These are phyloP conservation scores for Persicaria tinctoria DNA, from an alignment of 148 eudicot genomes.

Conservation along the genomic window DNA sequence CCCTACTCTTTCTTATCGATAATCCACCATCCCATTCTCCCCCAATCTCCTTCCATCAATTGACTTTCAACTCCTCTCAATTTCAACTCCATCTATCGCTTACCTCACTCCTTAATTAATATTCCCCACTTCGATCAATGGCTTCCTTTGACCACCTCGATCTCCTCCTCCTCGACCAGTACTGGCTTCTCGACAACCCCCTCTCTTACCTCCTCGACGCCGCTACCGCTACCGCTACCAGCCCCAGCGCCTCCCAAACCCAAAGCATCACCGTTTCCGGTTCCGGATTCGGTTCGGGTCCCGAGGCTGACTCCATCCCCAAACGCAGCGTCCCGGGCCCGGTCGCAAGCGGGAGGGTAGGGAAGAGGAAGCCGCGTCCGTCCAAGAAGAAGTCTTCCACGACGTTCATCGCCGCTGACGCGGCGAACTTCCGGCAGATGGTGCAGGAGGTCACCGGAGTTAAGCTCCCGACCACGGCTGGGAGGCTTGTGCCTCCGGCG, in stretches of 20 bases:
- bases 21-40: no score
- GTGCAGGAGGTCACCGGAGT: conserved; percentile 21
- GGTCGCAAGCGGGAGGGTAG: not conserved
- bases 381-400: conserved; percentile 9
- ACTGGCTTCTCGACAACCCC: not conserved
- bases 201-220: not conserved
- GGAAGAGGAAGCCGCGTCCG: not conserved
- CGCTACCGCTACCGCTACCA: not conserved
- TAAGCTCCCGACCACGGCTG: not conserved
- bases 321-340: not conserved
- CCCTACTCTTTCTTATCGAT: no score
- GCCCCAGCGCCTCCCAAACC: not conserved
- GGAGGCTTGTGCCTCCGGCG: not conserved
- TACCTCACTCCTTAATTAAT: not conserved
- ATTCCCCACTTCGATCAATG: not conserved
- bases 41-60: no score
- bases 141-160: not conserved
- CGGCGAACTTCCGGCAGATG: conserved; percentile 19
- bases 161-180: not conserved
- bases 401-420: conserved; percentile 15
- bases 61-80: not conserved
- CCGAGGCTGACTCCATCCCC: not conserved
- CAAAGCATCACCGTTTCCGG: conserved; percentile 12
- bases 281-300: conserved; percentile 7
- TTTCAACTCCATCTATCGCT: not conserved